Evolutionary conservation across 345 rosid species (phyloP), one percentile per base, ranked within the genome.

Genomic region (Hypericum androsaemum): DNA sequence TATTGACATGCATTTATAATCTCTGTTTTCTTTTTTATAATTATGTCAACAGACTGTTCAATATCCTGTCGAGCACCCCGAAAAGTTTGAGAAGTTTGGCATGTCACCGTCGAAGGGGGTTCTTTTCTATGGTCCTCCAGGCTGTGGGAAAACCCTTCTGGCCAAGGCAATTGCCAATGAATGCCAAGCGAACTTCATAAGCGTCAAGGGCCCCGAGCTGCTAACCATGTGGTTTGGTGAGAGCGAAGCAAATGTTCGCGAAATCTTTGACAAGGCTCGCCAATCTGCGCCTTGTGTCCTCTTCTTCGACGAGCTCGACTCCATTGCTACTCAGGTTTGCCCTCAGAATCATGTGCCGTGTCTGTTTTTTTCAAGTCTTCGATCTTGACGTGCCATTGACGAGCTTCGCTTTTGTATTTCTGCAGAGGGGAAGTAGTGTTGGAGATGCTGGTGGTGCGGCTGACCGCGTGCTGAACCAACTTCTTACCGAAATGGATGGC

Each of bases 221-320:
- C 96, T 89, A 11, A 89, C 96, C 5, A 89, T 89, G 97, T 89
- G 97, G 97, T 89, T 89, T 60, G 96, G 96, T 45, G 94, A 89
- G 69, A 89, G 96, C 58, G 97, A 89, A 56, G 97, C 97, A 36
- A 89, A 89, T 41, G 97, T 89, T 1, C 80, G 97, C 43, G 97
- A 89, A 66, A 89, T 89, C 50, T 89, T 89, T 56, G 97, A 89
- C 71, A 89, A 89, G 77, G 96, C 96, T 60, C 88, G 96, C 40
- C 83, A 77, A 11, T 89, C 97, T 57, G 96, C 97, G 51, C 97
- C 96, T 46, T 89, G 97, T 39, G 94, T 89, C 53, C 79, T 89
- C 42, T 89, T 89, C 68, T 89, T 86, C 44, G 97, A 89, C 60
- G 96, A 89, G 60, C 96, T 89, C 0, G 96, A 89, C 77, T 89